Base-by-base conservation (phyloP, 495 filamentous ascomycete species). In the Daldinia childiae region DNA sequence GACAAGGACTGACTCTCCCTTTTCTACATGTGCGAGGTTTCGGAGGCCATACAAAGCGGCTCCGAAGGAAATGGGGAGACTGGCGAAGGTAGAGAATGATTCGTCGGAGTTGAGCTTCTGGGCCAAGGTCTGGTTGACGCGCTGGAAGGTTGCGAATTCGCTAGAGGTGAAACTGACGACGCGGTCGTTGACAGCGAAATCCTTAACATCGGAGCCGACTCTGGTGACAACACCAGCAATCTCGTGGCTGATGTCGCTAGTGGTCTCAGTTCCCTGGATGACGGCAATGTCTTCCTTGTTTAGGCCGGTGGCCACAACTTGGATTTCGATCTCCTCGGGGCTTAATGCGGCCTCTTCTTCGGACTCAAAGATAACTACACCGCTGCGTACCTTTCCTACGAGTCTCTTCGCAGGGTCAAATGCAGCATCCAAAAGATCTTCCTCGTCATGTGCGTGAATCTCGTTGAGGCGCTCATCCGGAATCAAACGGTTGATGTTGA, bases 401-500 rank as follows among this genome's bases (percentile, higher is more conserved):
- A 51, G 9, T 17, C 58, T 24, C 17, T 21, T n/a, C n/a, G 17
- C 17, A n/a, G 30, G 58, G 21, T 34, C 12, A 45, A 43, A 43
- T 2, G 58, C 15, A 4, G 24, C 17, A 48, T 39, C n/a, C 24
- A 36, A 60, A 17, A 60, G 36, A 34, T 60, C 39, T 0, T 45
- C 15, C 36, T 27, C 39, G 1, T 76, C 56, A 21, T 79, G 30
- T 73, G 43, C 43, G 19, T 48, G 43, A 24, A 11, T 48, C 43
- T 48, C 43, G 43, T 48, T 48, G 9, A 48, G 43, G 1, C 43
- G 43, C 43, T 24, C 19, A 24, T n/a, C 71, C 67, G 4, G 73
- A 3, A 76, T 71, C 5, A 77, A 78, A 14, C 78, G 70, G 62
- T 73, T 80, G 32, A 79, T 64, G 60, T 80, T 64, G 6, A 76